These are phyloP conservation scores for Yamadazyma membranifaciens DNA, from an alignment of 1,139 yeast genomes.

Conservation along the genomic window DNA sequence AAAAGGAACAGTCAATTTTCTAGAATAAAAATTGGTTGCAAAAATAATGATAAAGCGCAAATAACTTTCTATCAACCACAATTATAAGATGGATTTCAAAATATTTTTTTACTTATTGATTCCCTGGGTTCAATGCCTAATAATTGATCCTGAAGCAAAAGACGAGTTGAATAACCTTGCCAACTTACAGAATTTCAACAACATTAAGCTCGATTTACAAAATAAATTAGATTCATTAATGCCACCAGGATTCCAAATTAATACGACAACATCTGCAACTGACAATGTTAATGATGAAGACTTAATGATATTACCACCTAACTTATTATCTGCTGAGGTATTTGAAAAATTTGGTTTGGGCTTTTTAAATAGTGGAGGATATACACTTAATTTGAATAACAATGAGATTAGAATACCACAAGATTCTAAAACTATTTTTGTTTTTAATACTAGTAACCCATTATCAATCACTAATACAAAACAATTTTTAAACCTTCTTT, in stretches of 20 bases:
- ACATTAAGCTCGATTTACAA: slow-evolving; percentile 13
- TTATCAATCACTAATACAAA: slow-evolving; percentile 12
- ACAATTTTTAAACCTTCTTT: slow-evolving; percentile 21
- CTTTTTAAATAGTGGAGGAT: slow-evolving; percentile 17
- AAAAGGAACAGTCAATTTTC: not conserved
- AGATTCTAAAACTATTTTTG: slow-evolving; percentile 29
- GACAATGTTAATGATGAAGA: slow-evolving; percentile 1
- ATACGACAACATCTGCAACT: not conserved
- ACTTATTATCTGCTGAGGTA: slow-evolving; percentile 19
- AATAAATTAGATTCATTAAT: slow-evolving; percentile 15
- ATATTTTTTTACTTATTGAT: not conserved
- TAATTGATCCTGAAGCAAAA: slow-evolving; percentile 3
- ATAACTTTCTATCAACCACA: not conserved
- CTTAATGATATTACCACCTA: slow-evolving; percentile 23
- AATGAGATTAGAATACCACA: slow-evolving; percentile 21
- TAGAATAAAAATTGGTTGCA: slow-evolving; percentile 1
- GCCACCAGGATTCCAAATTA: slow-evolving; percentile 5
- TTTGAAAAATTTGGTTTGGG: slow-evolving; percentile 22
- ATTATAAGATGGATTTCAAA: not conserved
- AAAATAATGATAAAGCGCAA: not conserved
- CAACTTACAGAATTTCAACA: slow-evolving; percentile 12
- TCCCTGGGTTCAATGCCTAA: not conserved
- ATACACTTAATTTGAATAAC: slow-evolving; percentile 8
- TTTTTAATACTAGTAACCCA: slow-evolving; percentile 30
- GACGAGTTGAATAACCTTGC: slow-evolving; percentile 4